Evolutionary conservation across 179 eudicot species (phyloP).

Genomic region (Drosera spatulata): DNA sequence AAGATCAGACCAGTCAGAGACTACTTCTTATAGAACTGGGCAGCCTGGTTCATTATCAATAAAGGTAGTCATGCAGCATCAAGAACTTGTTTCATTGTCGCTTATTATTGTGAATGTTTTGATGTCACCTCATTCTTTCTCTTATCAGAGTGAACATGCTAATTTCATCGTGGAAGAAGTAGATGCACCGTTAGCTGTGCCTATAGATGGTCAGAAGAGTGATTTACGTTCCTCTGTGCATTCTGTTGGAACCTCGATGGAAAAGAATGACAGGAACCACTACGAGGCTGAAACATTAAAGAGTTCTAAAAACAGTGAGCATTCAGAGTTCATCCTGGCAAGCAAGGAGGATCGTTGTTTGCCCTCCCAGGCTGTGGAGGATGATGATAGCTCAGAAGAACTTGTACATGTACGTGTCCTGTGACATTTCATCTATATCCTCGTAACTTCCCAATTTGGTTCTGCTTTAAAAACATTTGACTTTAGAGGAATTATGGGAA

Average conservation of each 20-base stretch:
- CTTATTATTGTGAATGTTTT: no score
- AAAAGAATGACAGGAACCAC: conserved; percentile 6
- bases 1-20: conserved; percentile 11
- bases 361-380: conserved; percentile 8
- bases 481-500: not conserved
- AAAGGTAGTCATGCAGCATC: conserved; percentile 7
- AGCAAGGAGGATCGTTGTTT: conserved; percentile 9
- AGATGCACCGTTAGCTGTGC: conserved; percentile 7
- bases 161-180: conserved; percentile 15
- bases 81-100: not conserved
- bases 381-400: conserved; percentile 19
- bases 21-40: conserved; percentile 13
- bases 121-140: not conserved
- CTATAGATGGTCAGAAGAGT: conserved; percentile 1
- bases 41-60: conserved; percentile 5
- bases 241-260: conserved; percentile 6
- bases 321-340: conserved; percentile 5
- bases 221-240: conserved; percentile 2
- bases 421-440: not conserved
- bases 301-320: conserved; percentile 7
- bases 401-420: conserved; percentile 30
- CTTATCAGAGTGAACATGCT: conserved; percentile 12
- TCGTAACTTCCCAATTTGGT: not conserved
- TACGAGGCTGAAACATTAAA: conserved; percentile 6
- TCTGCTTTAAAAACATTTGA: not conserved